Conservation (phyloP, 805 yeast species). For the Phaffomyces antillensis region DNA sequence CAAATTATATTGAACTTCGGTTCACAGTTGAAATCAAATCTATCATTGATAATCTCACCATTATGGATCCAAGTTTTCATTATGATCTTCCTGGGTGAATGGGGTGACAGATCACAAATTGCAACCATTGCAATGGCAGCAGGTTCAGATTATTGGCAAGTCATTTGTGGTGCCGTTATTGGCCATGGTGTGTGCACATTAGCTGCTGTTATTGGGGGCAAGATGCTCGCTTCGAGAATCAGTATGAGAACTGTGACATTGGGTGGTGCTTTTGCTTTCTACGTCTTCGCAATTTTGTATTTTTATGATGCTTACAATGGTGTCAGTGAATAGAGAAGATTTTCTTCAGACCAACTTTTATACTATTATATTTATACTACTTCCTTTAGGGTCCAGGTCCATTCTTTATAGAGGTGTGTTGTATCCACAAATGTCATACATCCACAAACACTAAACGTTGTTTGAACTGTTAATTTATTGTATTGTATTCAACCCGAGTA, state of each 20-base stretch:
- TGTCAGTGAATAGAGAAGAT: background rate
- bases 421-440: too few species aligned
- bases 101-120: conserved; percentile 98
- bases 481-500: too few species aligned
- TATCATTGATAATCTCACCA: conserved; percentile 57
- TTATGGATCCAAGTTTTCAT: conserved; percentile 89
- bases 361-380: too few species aligned
- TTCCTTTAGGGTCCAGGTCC: background rate
- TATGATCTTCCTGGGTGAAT: conserved; percentile 95
- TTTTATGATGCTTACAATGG: conserved; percentile 53
- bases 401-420: background rate
- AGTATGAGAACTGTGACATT: conserved; percentile 88
- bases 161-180: conserved; percentile 78
- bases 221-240: conserved; percentile 78
- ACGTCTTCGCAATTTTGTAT: conserved; percentile 75
- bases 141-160: conserved; percentile 85
- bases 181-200: conserved; percentile 89
- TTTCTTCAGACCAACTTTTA: too few species aligned
- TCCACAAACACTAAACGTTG: too few species aligned
- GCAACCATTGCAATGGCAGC: conserved; percentile 99
- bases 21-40: conserved; percentile 6
- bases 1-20: background rate
- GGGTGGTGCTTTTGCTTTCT: conserved; percentile 85
- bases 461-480: too few species aligned
- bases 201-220: conserved; percentile 92